Evolutionary conservation across 192 early-diverging fungal genomes (phyloP).

Genomic region (Coemansia sp.): DNA sequence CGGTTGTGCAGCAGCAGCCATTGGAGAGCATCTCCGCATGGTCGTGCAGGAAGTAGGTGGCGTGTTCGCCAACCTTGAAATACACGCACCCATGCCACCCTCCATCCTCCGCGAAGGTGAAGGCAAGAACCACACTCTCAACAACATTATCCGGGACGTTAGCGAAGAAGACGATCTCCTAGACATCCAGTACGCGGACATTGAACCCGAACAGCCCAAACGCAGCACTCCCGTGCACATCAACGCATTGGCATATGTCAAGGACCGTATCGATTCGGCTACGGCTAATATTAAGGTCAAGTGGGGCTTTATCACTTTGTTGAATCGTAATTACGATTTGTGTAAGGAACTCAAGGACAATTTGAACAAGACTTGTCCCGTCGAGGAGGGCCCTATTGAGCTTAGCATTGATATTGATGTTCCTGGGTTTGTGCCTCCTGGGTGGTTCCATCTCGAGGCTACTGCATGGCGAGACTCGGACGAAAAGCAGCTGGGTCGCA

Average conservation of each 20-base stretch:
- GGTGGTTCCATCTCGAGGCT: slow-evolving; percentile 55
- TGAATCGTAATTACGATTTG: slow-evolving; percentile 51
- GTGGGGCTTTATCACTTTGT: slow-evolving; percentile 47
- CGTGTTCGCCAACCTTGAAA: slow-evolving; percentile 27
- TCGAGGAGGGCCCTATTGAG: slow-evolving; percentile 48
- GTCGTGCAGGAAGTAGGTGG: slow-evolving; percentile 47
- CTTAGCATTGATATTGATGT: slow-evolving; percentile 50
- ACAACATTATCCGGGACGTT: slow-evolving; percentile 52
- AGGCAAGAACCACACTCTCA: slow-evolving; percentile 54
- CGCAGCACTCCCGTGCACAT: slow-evolving; percentile 46
- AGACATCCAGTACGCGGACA: slow-evolving; percentile 45
- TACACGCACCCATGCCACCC: neutral
- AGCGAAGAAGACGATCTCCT: slow-evolving; percentile 50
- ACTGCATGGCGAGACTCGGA: slow-evolving; percentile 48
- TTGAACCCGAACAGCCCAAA: slow-evolving; percentile 53
- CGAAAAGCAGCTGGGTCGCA: slow-evolving; percentile 50
- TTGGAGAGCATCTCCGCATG: slow-evolving; percentile 30
- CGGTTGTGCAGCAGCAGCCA: slow-evolving; percentile 12
- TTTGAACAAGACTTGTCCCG: slow-evolving; percentile 55
- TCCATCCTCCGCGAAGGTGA: slow-evolving; percentile 12
- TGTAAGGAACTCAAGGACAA: slow-evolving; percentile 51
- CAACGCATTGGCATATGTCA: slow-evolving; percentile 48
- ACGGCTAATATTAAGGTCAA: slow-evolving; percentile 52
- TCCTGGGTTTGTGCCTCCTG: slow-evolving; percentile 51
- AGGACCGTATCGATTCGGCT: slow-evolving; percentile 46